phyloP scores from a whole-genome alignment of 306 rosid species.

The Pueraria montana region DNA sequence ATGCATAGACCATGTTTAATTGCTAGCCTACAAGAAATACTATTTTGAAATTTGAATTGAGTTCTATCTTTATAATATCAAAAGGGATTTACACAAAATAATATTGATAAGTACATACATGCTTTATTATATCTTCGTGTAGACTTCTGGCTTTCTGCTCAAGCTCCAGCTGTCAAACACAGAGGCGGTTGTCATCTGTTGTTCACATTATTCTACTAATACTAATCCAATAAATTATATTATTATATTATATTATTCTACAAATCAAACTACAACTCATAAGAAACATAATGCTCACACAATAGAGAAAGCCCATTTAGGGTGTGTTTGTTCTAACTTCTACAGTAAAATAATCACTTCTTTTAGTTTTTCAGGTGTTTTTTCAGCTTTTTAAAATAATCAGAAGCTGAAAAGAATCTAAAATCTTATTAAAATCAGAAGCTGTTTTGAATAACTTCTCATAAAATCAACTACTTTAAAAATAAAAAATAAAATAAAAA shows the following conservation, averaged over 20 bases:
- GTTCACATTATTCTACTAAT: conserved; percentile 15
- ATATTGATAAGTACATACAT: conserved; percentile 59
- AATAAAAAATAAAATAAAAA: too few relatives aligned
- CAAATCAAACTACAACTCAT: conserved; percentile 10
- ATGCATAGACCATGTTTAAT: conserved; percentile 20
- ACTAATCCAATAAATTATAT: conserved; percentile 28
- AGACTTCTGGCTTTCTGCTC: conserved; percentile 77
- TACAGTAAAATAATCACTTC: too few relatives aligned
- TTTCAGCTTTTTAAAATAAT: too few relatives aligned
- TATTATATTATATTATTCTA: conserved; percentile 16
- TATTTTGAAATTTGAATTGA: not conserved
- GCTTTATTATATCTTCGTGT: conserved; percentile 75
- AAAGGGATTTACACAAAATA: conserved; percentile 42
- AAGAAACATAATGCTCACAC: conserved; percentile 41
- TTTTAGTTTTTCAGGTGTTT: too few relatives aligned
- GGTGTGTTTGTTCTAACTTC: too few relatives aligned
- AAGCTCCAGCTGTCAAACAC: conserved; percentile 73
- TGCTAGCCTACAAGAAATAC: conserved; percentile 14
- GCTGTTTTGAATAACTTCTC: too few relatives aligned
- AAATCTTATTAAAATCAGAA: too few relatives aligned
- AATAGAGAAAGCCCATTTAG: not conserved
- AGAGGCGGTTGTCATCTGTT: conserved; percentile 37
- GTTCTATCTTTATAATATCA: not conserved
- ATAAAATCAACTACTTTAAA: too few relatives aligned
- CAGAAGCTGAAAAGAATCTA: too few relatives aligned